Percentiles rank a stretch among this genome's conserved stretches.
Conservation (phyloP, 1,284 basidiomycete species). For the Leccinum solheimii region DNA sequence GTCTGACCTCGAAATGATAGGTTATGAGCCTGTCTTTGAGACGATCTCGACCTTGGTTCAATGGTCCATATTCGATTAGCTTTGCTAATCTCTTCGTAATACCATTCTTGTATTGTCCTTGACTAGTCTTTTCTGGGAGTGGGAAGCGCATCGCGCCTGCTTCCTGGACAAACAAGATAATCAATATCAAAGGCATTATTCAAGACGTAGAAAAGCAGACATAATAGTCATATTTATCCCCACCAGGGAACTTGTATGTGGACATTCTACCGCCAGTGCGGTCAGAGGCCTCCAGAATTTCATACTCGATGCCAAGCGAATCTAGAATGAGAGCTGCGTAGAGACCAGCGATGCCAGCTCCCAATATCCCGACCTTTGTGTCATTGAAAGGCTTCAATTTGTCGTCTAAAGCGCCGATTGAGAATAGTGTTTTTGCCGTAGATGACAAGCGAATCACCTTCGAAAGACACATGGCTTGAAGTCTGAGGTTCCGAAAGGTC, state of each 20-base stretch:
- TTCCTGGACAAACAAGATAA: constrained; percentile 14
- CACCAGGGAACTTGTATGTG: not conserved
- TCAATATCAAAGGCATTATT: not conserved
- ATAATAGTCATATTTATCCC: not conserved
- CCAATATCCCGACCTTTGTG: constrained; percentile 20
- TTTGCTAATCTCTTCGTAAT: constrained; percentile 35
- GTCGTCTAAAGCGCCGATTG: constrained; percentile 2
- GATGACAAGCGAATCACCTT: constrained; percentile 4
- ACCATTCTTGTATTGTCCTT: constrained; percentile 19
- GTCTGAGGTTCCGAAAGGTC: not conserved
- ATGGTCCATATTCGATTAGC: constrained; percentile 20
- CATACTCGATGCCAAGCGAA: constrained; percentile 32
- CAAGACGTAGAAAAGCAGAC: not conserved
- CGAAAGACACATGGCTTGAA: not conserved
- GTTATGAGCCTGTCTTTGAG: constrained; percentile 17
- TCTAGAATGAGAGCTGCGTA: constrained; percentile 33
- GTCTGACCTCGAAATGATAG: not conserved
- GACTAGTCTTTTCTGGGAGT: not conserved
- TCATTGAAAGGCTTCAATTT: not conserved
- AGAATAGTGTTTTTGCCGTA: not conserved
- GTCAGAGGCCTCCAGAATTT: constrained; percentile 35
- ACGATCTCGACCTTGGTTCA: constrained; percentile 1
- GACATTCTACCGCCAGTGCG: not conserved
- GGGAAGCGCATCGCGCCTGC: constrained; percentile 37
- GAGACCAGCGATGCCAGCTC: constrained; percentile 29